phyloP scores from a whole-genome alignment of 192 early-diverging fungal species.

The Coemansia umbellata region DNA sequence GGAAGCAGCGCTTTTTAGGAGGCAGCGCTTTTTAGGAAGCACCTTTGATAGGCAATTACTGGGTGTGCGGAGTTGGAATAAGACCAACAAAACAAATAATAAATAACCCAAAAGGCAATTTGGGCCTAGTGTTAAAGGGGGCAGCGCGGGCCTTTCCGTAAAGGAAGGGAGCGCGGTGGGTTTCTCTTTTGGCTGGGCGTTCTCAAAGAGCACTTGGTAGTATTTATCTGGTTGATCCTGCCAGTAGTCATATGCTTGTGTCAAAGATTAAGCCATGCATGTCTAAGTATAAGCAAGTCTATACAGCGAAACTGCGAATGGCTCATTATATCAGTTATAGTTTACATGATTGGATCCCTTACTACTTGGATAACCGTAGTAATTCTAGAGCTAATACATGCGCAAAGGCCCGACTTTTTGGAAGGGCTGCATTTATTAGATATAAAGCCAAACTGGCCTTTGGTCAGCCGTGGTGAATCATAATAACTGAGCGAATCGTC shows the following conservation, averaged over 20 bases:
- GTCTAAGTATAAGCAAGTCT: slow-evolving; percentile 66
- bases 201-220: neutral
- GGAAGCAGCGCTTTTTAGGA: neutral
- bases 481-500: slow-evolving; percentile 74
- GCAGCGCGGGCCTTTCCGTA: neutral
- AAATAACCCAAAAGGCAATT: neutral
- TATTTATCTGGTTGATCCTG: slow-evolving; percentile 71
- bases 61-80: no score
- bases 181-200: no score
- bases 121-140: neutral
- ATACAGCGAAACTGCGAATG: slow-evolving; percentile 74
- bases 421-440: slow-evolving; percentile 75
- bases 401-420: slow-evolving; percentile 61
- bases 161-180: neutral
- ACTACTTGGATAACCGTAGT: slow-evolving; percentile 78
- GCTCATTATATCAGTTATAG: slow-evolving; percentile 86
- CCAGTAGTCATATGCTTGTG: slow-evolving; percentile 76
- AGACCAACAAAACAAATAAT: neutral
- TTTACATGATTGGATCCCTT: slow-evolving; percentile 74
- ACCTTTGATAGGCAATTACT: no score
- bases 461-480: slow-evolving; percentile 56
- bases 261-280: slow-evolving; percentile 78
- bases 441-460: slow-evolving; percentile 56
- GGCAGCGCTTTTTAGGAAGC: no score
- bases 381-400: slow-evolving; percentile 79